Conservation (phyloP, 352 stramenopile genomes). For the Phytophthora pinifolia region DNA sequence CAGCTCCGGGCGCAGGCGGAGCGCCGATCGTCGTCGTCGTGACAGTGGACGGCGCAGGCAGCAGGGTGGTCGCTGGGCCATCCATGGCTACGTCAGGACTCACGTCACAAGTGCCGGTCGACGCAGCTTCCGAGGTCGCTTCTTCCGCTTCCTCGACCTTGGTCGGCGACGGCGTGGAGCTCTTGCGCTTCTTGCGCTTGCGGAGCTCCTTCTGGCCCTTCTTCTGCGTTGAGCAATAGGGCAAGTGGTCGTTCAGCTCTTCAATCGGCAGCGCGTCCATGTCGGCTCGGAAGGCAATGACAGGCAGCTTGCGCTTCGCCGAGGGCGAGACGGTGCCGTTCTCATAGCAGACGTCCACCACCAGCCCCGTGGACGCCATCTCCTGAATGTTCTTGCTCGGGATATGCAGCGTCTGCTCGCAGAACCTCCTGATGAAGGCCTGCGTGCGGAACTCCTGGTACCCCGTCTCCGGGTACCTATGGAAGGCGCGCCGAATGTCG, state of each 20-base stretch:
- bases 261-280: slow-evolving; percentile 96
- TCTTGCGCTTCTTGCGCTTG: slow-evolving; percentile 75
- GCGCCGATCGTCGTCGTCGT: slow-evolving; percentile 31
- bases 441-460: slow-evolving; percentile 91
- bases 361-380: slow-evolving; percentile 87
- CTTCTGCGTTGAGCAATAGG: slow-evolving; percentile 77
- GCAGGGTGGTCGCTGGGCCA: slow-evolving; percentile 9
- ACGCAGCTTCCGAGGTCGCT: not conserved
- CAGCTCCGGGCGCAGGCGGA: slow-evolving; percentile 31
- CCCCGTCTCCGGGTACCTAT: slow-evolving; percentile 91
- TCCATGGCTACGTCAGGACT: slow-evolving; percentile 28
- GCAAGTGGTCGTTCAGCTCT: slow-evolving; percentile 77
- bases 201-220: slow-evolving; percentile 50
- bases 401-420: slow-evolving; percentile 82
- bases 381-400: slow-evolving; percentile 64
- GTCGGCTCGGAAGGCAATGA: slow-evolving; percentile 93
- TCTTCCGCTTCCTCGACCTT: slow-evolving; percentile 2
- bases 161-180: slow-evolving; percentile 14
- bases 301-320: slow-evolving; percentile 71
- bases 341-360: slow-evolving; percentile 88
- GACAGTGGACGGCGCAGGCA: slow-evolving; percentile 21
- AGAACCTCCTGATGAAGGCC: slow-evolving; percentile 78
- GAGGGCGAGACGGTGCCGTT: slow-evolving; percentile 48
- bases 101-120: slow-evolving; percentile 7
- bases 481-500: slow-evolving; percentile 82